Evolutionary conservation across 805 yeast species (phyloP).

Genomic region (Nakazawaea holstii): DNA sequence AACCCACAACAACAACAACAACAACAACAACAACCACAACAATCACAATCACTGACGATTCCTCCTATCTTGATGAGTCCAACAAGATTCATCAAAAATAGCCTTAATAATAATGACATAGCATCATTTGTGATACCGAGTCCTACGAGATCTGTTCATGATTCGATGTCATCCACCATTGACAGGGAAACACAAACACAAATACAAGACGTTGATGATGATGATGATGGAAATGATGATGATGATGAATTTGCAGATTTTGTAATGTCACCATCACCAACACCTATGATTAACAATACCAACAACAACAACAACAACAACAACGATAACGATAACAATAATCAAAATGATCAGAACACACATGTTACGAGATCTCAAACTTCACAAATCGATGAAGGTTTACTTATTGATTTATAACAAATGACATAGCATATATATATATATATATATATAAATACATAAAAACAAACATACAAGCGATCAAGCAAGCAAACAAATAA

Average conservation of each 20-base stretch:
- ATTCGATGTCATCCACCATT: too few species aligned
- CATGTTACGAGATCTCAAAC: not conserved
- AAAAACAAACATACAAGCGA: not conserved
- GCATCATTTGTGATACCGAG: not conserved
- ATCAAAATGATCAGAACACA: not conserved
- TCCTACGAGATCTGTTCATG: too few species aligned
- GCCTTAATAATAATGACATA: not conserved
- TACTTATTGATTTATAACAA: not conserved
- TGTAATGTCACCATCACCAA: constrained; percentile 1
- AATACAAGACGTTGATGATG: too few species aligned
- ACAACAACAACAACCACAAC: not conserved
- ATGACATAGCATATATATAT: too few species aligned
- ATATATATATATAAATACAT: not conserved
- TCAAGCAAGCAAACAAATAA: too few species aligned
- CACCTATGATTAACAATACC: not conserved
- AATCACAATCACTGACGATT: not conserved
- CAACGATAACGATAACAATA: not conserved
- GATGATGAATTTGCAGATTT: constrained; percentile 3
- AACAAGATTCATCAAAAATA: too few species aligned
- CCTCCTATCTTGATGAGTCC: not conserved
- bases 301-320: not conserved
- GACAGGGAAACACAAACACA: not conserved
- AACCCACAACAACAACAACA: not conserved
- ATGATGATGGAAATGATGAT: not conserved
- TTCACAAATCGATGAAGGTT: too few species aligned